A percentile compares a stretch with the other conserved stretches of the same genome.
Evolutionary conservation across 768 basidiomycete species (phyloP).

Genomic region (Sporobolomyces phaffii): DNA sequence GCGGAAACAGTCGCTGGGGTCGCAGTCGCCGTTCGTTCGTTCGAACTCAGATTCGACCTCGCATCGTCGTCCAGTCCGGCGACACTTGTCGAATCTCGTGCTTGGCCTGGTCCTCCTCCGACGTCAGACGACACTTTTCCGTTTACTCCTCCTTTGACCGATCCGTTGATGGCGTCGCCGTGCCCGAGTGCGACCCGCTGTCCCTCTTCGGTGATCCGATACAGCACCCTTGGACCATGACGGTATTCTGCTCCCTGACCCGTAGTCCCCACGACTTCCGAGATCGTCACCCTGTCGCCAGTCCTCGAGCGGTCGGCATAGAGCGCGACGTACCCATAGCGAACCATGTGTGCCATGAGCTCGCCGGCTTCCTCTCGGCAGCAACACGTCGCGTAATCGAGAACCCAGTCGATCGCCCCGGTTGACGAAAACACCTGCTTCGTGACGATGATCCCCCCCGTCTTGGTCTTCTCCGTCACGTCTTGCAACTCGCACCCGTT

Average conservation of each 20-base stretch:
- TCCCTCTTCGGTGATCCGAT: conserved; percentile 89
- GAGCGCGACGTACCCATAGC: conserved; percentile 80
- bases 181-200: conserved; percentile 62
- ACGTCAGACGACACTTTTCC: conserved; percentile 45
- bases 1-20: not conserved
- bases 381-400: conserved; percentile 92
- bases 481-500: conserved; percentile 47
- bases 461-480: conserved; percentile 49
- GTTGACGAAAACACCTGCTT: conserved; percentile 73
- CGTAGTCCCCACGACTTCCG: conserved; percentile 23
- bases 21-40: not conserved
- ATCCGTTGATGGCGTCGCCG: conserved; percentile 68
- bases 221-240: conserved; percentile 89
- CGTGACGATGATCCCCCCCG: conserved; percentile 52
- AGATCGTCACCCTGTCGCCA: conserved; percentile 31
- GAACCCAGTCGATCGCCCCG: conserved; percentile 88
- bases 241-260: conserved; percentile 55
- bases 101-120: not conserved
- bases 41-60: not conserved
- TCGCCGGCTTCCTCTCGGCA: conserved; percentile 95
- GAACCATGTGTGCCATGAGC: conserved; percentile 94
- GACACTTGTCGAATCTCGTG: conserved; percentile 11
- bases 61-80: conserved; percentile 8
- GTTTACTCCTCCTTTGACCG: conserved; percentile 58
- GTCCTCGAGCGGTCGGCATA: conserved; percentile 48